These are phyloP conservation scores for Aspergillus taichungensis DNA, from an alignment of 495 filamentous ascomycete genomes.

Conservation along the genomic window DNA sequence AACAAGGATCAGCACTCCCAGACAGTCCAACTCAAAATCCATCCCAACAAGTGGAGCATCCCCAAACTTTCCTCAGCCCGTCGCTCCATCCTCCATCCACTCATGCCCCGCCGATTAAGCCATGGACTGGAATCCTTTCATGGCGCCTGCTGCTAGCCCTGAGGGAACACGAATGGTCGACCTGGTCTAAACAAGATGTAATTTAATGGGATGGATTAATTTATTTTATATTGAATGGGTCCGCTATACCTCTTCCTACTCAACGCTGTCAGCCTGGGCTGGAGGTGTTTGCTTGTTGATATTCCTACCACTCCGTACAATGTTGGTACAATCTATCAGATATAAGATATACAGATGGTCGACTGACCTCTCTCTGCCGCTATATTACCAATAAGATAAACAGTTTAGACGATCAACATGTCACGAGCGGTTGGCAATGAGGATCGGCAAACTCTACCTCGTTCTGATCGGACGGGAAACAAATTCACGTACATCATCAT, in stretches of 20 bases:
- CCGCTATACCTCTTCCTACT: too few species aligned
- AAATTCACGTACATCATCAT: too few species aligned
- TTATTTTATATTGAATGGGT: too few species aligned
- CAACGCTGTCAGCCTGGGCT: too few species aligned
- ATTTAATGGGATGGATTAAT: too few species aligned
- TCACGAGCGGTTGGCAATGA: constrained; percentile 15
- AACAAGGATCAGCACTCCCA: background rate
- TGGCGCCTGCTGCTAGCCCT: background rate
- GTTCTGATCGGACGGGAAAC: background rate
- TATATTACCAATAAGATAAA: too few species aligned
- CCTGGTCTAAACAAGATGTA: too few species aligned
- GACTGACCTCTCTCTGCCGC: too few species aligned
- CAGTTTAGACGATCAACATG: background rate
- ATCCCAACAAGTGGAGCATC: constrained; percentile 3
- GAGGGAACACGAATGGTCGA: background rate
- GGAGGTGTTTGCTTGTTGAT: too few species aligned
- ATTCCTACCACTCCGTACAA: too few species aligned
- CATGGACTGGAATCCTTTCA: constrained; percentile 6
- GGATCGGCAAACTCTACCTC: constrained; percentile 23
- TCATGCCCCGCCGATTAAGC: constrained; percentile 7
- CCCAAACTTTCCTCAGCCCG: constrained; percentile 4
- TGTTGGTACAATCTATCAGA: too few species aligned
- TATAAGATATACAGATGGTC: too few species aligned
- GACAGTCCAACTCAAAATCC: constrained; percentile 13
- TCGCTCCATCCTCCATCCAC: constrained; percentile 8